A percentile compares a stretch with the other conserved stretches of the same genome.
Conservation (phyloP, 2,329 filamentous ascomycete species). For the Colletotrichum limetticola region DNA sequence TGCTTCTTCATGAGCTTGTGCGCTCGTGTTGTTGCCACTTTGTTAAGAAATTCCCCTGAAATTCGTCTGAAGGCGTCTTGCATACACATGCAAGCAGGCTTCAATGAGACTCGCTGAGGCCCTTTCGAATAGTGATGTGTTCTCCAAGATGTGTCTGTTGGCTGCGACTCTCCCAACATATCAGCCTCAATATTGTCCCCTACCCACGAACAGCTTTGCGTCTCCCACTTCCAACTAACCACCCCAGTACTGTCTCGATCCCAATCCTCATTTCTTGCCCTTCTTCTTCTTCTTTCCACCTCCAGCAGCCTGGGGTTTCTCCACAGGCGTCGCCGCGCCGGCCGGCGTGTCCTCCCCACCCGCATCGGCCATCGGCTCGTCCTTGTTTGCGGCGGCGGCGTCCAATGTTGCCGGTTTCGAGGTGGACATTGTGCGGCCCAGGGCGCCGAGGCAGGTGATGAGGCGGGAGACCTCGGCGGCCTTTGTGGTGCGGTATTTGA, state of each 20-base stretch:
- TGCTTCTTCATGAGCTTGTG: neutral
- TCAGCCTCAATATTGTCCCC: neutral
- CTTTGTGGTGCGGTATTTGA: slow-evolving; percentile 94
- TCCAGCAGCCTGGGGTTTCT: slow-evolving; percentile 38
- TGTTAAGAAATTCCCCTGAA: neutral
- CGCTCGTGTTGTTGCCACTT: neutral
- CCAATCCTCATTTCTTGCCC: slow-evolving; percentile 68
- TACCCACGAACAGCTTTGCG: neutral
- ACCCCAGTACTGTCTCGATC: neutral
- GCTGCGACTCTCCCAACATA: neutral
- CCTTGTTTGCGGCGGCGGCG: slow-evolving; percentile 38
- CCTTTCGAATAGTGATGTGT: neutral
- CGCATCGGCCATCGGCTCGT: slow-evolving; percentile 55
- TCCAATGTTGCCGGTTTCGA: slow-evolving; percentile 60
- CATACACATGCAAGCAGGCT: neutral
- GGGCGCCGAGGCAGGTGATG: slow-evolving; percentile 78
- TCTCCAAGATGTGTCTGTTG: neutral
- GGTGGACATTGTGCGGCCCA: slow-evolving; percentile 72
- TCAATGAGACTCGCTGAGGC: neutral
- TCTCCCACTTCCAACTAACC: neutral
- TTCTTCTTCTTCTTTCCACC: slow-evolving; percentile 76
- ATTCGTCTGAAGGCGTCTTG: neutral
- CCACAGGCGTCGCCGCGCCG: slow-evolving; percentile 41
- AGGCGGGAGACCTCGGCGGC: slow-evolving; percentile 89
- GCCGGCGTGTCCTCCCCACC: slow-evolving; percentile 40